Conservation (phyloP, 441 rosid genomes). For the Aquilaria agallochum region DNA sequence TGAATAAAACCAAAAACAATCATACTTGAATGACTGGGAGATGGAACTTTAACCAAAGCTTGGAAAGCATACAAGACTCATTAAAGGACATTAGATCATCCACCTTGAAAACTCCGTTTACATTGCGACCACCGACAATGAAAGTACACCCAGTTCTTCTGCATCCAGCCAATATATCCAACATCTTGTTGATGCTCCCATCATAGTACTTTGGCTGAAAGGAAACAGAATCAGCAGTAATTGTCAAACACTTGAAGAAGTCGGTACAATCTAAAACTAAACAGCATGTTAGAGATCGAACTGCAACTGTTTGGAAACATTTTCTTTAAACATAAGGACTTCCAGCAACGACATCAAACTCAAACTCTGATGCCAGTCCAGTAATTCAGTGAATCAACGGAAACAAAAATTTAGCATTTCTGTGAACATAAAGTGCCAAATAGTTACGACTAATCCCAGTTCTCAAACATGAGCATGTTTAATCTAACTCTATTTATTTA, state of each 20-base stretch:
- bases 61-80: too few relatives aligned
- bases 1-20: slow-evolving; percentile 19
- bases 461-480: too few relatives aligned
- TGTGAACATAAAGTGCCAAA: too few relatives aligned
- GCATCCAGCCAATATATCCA: slow-evolving; percentile 60
- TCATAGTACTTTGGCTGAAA: slow-evolving; percentile 80
- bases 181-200: slow-evolving; percentile 56
- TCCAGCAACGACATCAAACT: too few relatives aligned
- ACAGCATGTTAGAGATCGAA: background rate
- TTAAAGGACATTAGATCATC: slow-evolving; percentile 1
- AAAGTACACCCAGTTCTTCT: slow-evolving; percentile 74
- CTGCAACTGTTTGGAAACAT: background rate
- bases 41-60: too few relatives aligned
- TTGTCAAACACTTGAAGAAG: background rate
- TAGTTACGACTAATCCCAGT: too few relatives aligned
- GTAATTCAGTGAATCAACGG: too few relatives aligned
- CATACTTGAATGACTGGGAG: too few relatives aligned
- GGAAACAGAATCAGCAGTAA: slow-evolving; percentile 6
- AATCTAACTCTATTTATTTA: too few relatives aligned
- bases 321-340: too few relatives aligned
- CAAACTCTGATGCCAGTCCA: too few relatives aligned
- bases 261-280: background rate
- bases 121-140: slow-evolving; percentile 78
- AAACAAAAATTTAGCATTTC: too few relatives aligned
- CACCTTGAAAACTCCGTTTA: slow-evolving; percentile 83